Evolutionary conservation across 2,329 filamentous ascomycete genomes (phyloP), one percentile per base, ranked within the genome.

Genomic region (Trichoderma sp.): DNA sequence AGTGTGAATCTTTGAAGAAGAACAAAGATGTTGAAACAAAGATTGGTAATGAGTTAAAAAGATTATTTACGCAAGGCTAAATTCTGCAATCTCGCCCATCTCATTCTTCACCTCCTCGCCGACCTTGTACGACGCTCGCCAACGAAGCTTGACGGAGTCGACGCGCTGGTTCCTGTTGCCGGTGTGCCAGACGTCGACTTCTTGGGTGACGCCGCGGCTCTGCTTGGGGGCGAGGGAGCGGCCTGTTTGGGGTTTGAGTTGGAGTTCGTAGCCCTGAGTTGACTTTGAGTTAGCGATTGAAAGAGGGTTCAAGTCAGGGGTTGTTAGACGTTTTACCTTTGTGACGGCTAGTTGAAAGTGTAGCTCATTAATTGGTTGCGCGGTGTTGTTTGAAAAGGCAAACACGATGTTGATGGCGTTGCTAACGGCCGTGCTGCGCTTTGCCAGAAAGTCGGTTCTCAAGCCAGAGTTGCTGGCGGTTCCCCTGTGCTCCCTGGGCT

Each of bases 291-390:
- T 62, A 45, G 41, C 16, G 9, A 53, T 38, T 38, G 24, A 62
- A 62, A n/a, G 21, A 21, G 31, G 12, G 18, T n/a, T 45, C 16
- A 18, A 45, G 0, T 45, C 41, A 45, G 7, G 16, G n/a, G 9
- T 35, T 31, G n/a, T 7, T 14, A 4, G 21, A 63, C 68, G 24
- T 9, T 8, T n/a, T 66, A 97, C 95, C 90, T 96, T 98, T 76
- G 96, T 97, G 35, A 98, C 96, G 3, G 97, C 97, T 53, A 97
- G 89, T 83, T 98, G 94, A 81, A 98, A 97, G 75, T 96, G 95
- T 35, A 99, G 86, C 78, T 97, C 93, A 3, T 90, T 89, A 27
- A 99, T 89, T 0, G 91, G 89, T 80, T 93, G 89, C 2, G 89
- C 85, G 1, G 92, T 93, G 76, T 90, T 93, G 83, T 97, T 99